Conservation (phyloP, 495 filamentous ascomycete species). For the Aspergillus nanangensis region DNA sequence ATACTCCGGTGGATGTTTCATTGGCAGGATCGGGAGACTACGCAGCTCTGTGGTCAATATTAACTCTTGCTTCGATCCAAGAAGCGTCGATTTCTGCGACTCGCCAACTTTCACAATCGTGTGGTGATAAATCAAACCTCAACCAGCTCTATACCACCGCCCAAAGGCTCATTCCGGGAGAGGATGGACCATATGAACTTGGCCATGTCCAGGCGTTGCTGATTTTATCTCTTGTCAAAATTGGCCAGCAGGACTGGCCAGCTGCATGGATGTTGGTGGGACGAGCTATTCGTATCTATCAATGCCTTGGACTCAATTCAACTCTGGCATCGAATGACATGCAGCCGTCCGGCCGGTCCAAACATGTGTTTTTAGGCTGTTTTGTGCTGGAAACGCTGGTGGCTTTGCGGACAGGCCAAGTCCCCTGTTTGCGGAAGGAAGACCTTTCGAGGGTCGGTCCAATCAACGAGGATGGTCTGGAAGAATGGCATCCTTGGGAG, state of each 20-base stretch:
- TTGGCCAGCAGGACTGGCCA: constrained; percentile 47
- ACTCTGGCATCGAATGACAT: no score
- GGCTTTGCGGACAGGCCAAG: constrained; percentile 44
- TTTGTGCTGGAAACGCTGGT: constrained; percentile 62
- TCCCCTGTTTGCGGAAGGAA: constrained; percentile 46
- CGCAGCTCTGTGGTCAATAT: constrained; percentile 59
- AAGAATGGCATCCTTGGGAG: constrained; percentile 70
- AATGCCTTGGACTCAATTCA: constrained; percentile 41
- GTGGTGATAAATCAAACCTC: constrained; percentile 15
- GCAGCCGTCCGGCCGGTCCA: constrained; percentile 33
- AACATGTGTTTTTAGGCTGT: constrained; percentile 55
- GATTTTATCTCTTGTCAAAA: constrained; percentile 54
- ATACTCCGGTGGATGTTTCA: constrained; percentile 21
- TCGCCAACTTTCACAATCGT: constrained; percentile 15
- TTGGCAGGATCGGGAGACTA: constrained; percentile 47
- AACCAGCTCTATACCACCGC: constrained; percentile 50
- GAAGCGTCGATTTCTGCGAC: constrained; percentile 43
- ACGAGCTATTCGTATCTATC: constrained; percentile 51
- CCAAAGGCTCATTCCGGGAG: constrained; percentile 50
- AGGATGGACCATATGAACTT: constrained; percentile 47
- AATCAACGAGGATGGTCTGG: constrained; percentile 57
- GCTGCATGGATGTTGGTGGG: constrained; percentile 60
- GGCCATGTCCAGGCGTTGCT: constrained; percentile 62
- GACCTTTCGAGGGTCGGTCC: constrained; percentile 40
- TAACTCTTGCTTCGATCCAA: constrained; percentile 48